Evolutionary conservation across 1,284 basidiomycete species (phyloP), one percentile per base, ranked within the genome.

Genomic region (Tilletiaria anomala): DNA sequence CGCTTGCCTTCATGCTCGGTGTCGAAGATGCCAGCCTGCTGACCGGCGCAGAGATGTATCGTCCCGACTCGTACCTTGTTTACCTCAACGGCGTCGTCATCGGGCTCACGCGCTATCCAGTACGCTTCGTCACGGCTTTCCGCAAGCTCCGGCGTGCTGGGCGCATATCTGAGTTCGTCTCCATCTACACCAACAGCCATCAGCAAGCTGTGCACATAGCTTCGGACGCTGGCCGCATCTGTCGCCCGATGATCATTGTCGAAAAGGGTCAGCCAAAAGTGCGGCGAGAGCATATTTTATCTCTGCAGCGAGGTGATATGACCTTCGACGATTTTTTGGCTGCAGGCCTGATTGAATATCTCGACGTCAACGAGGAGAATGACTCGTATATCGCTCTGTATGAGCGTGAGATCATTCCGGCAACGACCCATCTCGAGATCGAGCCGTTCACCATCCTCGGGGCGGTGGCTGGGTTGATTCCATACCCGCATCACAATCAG

Each of bases 301-400:
- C 82, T 65, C 74, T 97, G 42, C 91, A 91, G 67, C 75, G 78
- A 45, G 80, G 79, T 20, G 71, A 72, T 38, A 75, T 85, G 38
- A 78, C 78, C 0, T 99, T 99, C 63, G 91, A 99, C 68, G 87
- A 93, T 67, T 97, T 97, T 70, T 73, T 99, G 15, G 76, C 77
- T 37, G 79, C 79, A 44, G 93, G 93, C n/a, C 75, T 99, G n/a
- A 84, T 99, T 53, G 93, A 99, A 68, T 99, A 99, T 66, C 78
- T 97, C 35, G 93, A 99, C 64, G 91, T 96, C 48, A 99, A 99
- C 68, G 93, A 99, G 69, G 93, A 99, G 70, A 97, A 97, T 67
- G 93, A 99, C 70, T 83, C 88, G 15, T 83, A 83, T 69, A 94
- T 97, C 53, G 89, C 93, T 0, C 75, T 97, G 17, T 93, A 96